A percentile compares a stretch with the other conserved stretches of the same genome.
These are phyloP conservation scores for Aspergillus japonicus DNA, from an alignment of 2,329 filamentous ascomycete genomes.

Conservation along the genomic window DNA sequence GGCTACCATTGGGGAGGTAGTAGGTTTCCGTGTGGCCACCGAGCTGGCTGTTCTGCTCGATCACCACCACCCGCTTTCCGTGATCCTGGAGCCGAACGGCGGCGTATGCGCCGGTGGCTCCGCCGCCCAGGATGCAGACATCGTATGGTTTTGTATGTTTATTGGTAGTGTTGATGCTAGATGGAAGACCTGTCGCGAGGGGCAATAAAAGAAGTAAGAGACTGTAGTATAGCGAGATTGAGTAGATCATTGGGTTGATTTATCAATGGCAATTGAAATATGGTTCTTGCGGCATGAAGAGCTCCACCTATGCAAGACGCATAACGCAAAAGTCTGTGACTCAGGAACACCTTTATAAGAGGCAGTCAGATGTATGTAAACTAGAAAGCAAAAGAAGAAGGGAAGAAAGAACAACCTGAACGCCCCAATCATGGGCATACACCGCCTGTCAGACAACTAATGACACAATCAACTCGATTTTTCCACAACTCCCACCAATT, in stretches of 20 bases:
- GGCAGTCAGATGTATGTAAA: too few species aligned
- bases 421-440: not conserved
- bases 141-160: conserved; percentile 27
- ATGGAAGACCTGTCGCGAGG: not conserved
- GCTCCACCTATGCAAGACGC: too few species aligned
- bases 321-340: too few species aligned
- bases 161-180: not conserved
- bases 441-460: not conserved
- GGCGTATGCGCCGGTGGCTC: conserved; percentile 35
- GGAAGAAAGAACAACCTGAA: not conserved
- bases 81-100: conserved; percentile 32
- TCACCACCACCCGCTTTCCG: conserved; percentile 32
- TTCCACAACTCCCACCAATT: conserved; percentile 1
- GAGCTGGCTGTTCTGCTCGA: conserved; percentile 36
- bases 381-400: too few species aligned
- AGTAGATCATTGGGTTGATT: not conserved
- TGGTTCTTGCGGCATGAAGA: not conserved
- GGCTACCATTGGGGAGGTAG: conserved; percentile 27
- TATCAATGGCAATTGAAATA: not conserved
- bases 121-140: conserved; percentile 38
- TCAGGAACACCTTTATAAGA: too few species aligned
- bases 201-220: not conserved
- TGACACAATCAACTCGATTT: not conserved
- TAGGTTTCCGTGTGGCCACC: conserved; percentile 38
- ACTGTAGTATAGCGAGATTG: not conserved